A percentile compares a stretch with the other conserved stretches of the same genome.
phyloP scores from a whole-genome alignment of 805 yeast genomes.

The Blastobotrys muscicola region DNA sequence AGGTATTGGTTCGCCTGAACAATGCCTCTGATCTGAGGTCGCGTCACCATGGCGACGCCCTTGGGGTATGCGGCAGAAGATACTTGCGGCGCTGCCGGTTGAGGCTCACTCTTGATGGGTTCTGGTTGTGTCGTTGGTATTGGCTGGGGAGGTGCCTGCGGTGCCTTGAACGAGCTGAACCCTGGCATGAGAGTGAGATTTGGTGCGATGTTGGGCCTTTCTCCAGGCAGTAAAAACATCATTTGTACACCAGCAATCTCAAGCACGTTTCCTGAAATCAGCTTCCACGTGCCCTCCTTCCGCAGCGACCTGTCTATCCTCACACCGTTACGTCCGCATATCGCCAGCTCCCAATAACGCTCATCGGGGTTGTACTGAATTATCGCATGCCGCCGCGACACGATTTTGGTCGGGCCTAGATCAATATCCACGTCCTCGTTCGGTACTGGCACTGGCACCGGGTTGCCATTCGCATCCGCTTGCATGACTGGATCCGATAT shows the following conservation, averaged over 20 bases:
- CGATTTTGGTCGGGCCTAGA: conserved; percentile 96
- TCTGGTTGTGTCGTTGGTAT: conserved; percentile 2
- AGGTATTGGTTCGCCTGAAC: conserved; percentile 20
- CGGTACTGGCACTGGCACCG: conserved; percentile 11
- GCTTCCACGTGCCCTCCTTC: conserved; percentile 34
- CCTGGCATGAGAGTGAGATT: conserved; percentile 1
- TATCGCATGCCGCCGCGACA: conserved; percentile 79
- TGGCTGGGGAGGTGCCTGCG: background rate
- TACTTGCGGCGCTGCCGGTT: background rate
- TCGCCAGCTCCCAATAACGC: conserved; percentile 78
- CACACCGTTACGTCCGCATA: conserved; percentile 87
- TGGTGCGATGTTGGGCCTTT: conserved; percentile 55
- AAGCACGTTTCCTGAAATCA: conserved; percentile 79
- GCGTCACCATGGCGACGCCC: conserved; percentile 34
- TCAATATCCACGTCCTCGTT: conserved; percentile 51
- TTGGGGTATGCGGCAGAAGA: conserved; percentile 25
- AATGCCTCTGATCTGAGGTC: conserved; percentile 32
- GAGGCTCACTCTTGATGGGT: conserved; percentile 2
- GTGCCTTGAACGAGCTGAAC: background rate
- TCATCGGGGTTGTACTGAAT: conserved; percentile 66
- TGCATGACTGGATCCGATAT: conserved; percentile 38
- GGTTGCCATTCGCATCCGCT: no score
- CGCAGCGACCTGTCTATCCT: conserved; percentile 65
- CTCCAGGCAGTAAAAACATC: conserved; percentile 97
- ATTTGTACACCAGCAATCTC: conserved; percentile 97